Percentiles rank a stretch among this genome's conserved stretches.
Evolutionary conservation across 2,329 filamentous ascomycete genomes (phyloP).

Genomic region (Penicillium occitanis): DNA sequence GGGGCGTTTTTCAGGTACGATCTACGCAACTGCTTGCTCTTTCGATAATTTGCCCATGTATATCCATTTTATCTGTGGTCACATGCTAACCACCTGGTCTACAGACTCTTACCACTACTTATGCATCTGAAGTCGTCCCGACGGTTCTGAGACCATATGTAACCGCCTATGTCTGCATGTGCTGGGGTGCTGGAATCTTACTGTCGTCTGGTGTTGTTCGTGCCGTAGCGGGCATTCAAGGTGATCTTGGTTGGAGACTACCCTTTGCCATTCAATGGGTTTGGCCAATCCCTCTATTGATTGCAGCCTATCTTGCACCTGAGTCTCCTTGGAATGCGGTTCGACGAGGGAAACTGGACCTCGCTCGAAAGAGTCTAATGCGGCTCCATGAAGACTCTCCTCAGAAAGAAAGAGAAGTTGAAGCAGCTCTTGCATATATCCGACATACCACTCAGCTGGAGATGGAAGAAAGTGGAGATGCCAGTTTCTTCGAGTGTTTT

Average conservation of each 20-base stretch:
- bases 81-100: constrained; percentile 34
- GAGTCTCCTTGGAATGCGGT: constrained; percentile 56
- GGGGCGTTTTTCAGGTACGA: constrained; percentile 19
- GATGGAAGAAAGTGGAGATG: constrained; percentile 69
- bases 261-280: constrained; percentile 55
- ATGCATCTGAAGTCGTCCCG: constrained; percentile 49
- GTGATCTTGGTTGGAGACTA: constrained; percentile 54
- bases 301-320: constrained; percentile 49
- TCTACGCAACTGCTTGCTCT: not conserved
- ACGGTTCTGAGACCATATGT: constrained; percentile 47
- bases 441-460: constrained; percentile 80
- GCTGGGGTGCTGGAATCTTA: constrained; percentile 51
- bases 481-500: constrained; percentile 81
- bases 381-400: constrained; percentile 47
- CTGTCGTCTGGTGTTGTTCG: constrained; percentile 54
- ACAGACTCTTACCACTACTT: constrained; percentile 51
- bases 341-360: constrained; percentile 45
- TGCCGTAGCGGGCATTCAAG: constrained; percentile 46
- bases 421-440: constrained; percentile 58
- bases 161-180: constrained; percentile 50
- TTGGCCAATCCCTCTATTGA: constrained; percentile 52
- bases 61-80: not conserved
- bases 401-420: constrained; percentile 72
- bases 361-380: constrained; percentile 46
- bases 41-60: not conserved